Evolutionary conservation across 805 yeast genomes (phyloP).

Genomic region (Candida takata): DNA sequence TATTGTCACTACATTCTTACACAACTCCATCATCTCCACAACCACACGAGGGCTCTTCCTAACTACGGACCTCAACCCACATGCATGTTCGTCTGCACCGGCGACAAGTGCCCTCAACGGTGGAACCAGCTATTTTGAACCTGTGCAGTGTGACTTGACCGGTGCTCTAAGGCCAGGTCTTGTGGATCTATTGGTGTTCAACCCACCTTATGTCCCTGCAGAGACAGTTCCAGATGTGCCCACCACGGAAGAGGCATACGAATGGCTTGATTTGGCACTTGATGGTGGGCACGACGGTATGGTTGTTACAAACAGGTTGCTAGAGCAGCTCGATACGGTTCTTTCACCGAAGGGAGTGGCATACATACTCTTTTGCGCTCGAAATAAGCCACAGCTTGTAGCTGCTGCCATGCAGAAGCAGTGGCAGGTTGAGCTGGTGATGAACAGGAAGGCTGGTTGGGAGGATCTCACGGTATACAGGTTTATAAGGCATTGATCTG

Average conservation of each 20-base stretch:
- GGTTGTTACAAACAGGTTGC: conserved; percentile 66
- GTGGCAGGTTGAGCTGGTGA: conserved; percentile 52
- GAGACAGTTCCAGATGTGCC: conserved; percentile 64
- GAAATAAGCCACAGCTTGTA: conserved; percentile 72
- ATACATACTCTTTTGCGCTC: conserved; percentile 83
- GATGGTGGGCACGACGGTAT: conserved; percentile 89
- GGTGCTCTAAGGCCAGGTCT: conserved; percentile 35
- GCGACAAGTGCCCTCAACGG: conserved; percentile 36
- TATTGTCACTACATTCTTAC: conserved; percentile 71
- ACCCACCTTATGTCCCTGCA: conserved; percentile 97
- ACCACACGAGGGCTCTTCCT: conserved; percentile 45
- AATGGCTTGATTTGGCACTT: conserved; percentile 86
- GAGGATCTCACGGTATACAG: conserved; percentile 77
- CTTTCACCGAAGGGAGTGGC: conserved; percentile 67
- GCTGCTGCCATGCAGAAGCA: conserved; percentile 38
- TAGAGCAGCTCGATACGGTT: conserved; percentile 45
- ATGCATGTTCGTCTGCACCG: conserved; percentile 54
- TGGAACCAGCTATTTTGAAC: conserved; percentile 32
- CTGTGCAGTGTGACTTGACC: conserved; percentile 53
- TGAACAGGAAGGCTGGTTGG: conserved; percentile 88
- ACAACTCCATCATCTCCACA: conserved; percentile 45
- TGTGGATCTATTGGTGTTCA: conserved; percentile 75
- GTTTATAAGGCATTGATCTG: no score
- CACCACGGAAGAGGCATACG: conserved; percentile 35
- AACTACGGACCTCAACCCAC: conserved; percentile 76